These are phyloP conservation scores for Ogataea polymorpha DNA, from an alignment of 805 yeast genomes.

Conservation along the genomic window DNA sequence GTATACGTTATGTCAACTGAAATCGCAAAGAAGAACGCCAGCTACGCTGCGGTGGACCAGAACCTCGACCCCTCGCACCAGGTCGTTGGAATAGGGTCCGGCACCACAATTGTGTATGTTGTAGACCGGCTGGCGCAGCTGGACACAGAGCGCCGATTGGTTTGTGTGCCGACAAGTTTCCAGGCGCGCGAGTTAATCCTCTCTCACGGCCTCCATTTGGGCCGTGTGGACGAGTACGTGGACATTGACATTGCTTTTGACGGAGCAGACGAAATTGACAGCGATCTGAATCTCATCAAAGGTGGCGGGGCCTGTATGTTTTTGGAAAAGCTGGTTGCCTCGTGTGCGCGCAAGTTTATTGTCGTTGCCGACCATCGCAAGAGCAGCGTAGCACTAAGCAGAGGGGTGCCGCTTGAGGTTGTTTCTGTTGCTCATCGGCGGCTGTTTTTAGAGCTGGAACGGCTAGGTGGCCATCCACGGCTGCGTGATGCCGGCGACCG, in stretches of 20 bases:
- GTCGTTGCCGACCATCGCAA: slow-evolving; percentile 95
- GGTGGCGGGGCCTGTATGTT: slow-evolving; percentile 98
- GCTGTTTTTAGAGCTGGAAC: slow-evolving; percentile 58
- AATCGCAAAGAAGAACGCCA: slow-evolving; percentile 44
- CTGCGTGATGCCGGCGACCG: slow-evolving; percentile 85
- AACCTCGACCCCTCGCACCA: slow-evolving; percentile 68
- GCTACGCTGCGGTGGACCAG: slow-evolving; percentile 88
- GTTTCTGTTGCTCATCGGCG: slow-evolving; percentile 67
- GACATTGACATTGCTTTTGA: slow-evolving; percentile 89
- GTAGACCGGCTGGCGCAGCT: slow-evolving; percentile 89
- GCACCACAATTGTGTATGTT: slow-evolving; percentile 91
- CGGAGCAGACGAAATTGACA: slow-evolving; percentile 96
- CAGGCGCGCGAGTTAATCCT: slow-evolving; percentile 85
- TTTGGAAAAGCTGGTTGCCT: slow-evolving; percentile 95
- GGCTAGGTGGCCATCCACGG: slow-evolving; percentile 60
- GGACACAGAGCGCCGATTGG: slow-evolving; percentile 48
- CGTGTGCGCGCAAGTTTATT: slow-evolving; percentile 68
- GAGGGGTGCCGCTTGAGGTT: slow-evolving; percentile 93
- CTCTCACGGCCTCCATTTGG: slow-evolving; percentile 72
- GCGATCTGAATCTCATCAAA: slow-evolving; percentile 77
- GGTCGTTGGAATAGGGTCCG: slow-evolving; percentile 92
- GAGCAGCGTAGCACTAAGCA: slow-evolving; percentile 73
- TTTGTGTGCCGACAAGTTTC: slow-evolving; percentile 94
- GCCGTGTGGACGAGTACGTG: slow-evolving; percentile 79
- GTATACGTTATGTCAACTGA: no score